A percentile compares a stretch with the other conserved stretches of the same genome.
Conservation (phyloP, 139 green algal genomes). For the Chlamydomonas incerta region DNA sequence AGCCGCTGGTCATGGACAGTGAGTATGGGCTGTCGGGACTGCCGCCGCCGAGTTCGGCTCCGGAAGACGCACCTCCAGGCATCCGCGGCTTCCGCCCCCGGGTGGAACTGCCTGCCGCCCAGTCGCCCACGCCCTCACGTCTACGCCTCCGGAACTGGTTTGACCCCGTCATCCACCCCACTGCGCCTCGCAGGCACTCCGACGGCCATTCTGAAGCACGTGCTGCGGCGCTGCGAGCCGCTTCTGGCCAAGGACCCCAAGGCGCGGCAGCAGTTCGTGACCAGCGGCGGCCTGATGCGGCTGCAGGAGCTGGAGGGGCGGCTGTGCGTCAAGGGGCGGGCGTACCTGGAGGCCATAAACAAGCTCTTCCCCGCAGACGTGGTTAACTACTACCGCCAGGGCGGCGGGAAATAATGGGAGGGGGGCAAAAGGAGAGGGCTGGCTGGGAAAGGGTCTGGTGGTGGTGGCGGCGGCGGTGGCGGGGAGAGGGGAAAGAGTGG, state of each 20-base stretch:
- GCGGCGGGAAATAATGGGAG: neutral
- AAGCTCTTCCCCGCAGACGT: constrained; percentile 59
- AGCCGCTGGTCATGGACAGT: constrained; percentile 40
- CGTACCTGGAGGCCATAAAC: constrained; percentile 43
- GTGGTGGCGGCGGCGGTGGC: no score
- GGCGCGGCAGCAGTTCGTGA: constrained; percentile 55
- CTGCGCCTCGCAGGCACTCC: constrained; percentile 16
- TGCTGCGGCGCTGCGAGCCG: constrained; percentile 42
- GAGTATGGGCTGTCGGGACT: no score
- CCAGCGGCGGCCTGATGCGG: constrained; percentile 59
- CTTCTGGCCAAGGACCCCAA: constrained; percentile 42
- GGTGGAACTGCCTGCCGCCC: no score
- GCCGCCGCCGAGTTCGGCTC: no score
- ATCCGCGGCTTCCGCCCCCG: no score
- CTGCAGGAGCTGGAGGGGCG: constrained; percentile 46
- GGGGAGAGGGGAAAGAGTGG: no score
- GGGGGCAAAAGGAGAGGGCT: no score
- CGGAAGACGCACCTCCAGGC: no score
- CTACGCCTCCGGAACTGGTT: no score
- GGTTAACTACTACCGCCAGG: constrained; percentile 57
- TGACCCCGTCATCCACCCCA: no score
- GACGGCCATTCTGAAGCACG: constrained; percentile 52
- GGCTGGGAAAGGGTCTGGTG: no score
- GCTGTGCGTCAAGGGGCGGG: constrained; percentile 31
- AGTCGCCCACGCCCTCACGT: no score